Percentiles rank a stretch among this genome's conserved stretches.
These are phyloP conservation scores for Solanum hybrid DNA, from an alignment of 305 asterid species.

Conservation along the genomic window DNA sequence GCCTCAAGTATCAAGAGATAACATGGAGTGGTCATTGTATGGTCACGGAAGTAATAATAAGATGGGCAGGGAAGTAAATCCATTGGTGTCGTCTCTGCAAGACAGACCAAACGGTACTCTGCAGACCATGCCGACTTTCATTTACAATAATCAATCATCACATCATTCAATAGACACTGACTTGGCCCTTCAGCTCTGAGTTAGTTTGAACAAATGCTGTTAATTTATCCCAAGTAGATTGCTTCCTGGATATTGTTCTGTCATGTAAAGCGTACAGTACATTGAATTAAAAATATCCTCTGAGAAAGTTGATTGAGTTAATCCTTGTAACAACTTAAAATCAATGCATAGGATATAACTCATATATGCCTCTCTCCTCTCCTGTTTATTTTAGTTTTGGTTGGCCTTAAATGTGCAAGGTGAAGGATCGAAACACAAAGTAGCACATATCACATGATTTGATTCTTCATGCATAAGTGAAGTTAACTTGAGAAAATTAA, in stretches of 20 bases:
- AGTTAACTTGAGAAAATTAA: neutral
- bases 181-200: conserved; percentile 21
- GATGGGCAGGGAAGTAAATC: neutral
- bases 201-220: neutral
- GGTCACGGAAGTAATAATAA: neutral
- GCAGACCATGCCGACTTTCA: conserved; percentile 5
- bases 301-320: neutral
- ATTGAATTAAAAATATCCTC: neutral
- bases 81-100: neutral
- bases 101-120: neutral
- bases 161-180: conserved; percentile 11
- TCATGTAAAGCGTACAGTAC: neutral
- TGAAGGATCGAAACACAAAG: neutral
- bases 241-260: neutral
- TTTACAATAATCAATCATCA: conserved; percentile 7
- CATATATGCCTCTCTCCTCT: neutral
- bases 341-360: neutral
- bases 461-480: neutral
- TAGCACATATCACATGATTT: neutral
- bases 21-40: neutral
- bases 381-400: neutral
- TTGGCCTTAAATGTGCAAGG: neutral
- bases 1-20: neutral
- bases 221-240: neutral
- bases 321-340: neutral